phyloP scores from a whole-genome alignment of 2,329 filamentous ascomycete genomes.

The Neoscytalidium dimidiatum region DNA sequence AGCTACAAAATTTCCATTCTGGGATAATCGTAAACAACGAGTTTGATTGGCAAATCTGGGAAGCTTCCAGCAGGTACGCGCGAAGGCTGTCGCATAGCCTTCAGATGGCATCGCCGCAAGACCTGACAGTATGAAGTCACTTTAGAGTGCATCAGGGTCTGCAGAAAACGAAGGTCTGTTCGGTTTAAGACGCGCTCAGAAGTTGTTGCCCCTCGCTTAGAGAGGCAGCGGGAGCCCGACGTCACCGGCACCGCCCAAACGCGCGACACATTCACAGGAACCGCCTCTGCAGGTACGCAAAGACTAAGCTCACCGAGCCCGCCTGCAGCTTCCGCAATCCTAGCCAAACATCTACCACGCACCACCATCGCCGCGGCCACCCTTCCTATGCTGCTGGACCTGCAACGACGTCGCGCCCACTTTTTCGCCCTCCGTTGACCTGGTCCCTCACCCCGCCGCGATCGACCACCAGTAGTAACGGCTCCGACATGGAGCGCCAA shows the following conservation, averaged over 20 bases:
- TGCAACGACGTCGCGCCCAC: constrained; percentile 12
- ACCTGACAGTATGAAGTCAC: not conserved
- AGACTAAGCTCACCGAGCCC: not conserved
- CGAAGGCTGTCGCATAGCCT: not conserved
- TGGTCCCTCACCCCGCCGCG: constrained; percentile 23
- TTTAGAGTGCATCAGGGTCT: not conserved
- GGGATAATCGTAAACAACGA: not conserved
- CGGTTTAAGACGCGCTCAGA: not conserved
- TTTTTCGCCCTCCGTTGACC: constrained; percentile 31
- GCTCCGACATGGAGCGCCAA: constrained; percentile 49
- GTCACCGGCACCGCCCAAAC: constrained; percentile 17
- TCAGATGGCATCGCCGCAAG: not conserved
- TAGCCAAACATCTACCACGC: not conserved
- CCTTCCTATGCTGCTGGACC: constrained; percentile 16
- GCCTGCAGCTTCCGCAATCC: constrained; percentile 1
- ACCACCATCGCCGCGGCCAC: not conserved
- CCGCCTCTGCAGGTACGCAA: constrained; percentile 14
- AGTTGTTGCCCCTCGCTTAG: constrained; percentile 18
- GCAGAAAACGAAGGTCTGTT: not conserved
- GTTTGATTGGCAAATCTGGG: not conserved
- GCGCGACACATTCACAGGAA: constrained; percentile 4
- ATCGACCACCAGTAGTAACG: not conserved
- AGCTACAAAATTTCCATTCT: not conserved
- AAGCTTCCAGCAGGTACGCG: not conserved
- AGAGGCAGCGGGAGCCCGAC: constrained; percentile 11